Conservation (phyloP, 2,329 filamentous ascomycete species). For the Aureobasidium leucospermi region DNA sequence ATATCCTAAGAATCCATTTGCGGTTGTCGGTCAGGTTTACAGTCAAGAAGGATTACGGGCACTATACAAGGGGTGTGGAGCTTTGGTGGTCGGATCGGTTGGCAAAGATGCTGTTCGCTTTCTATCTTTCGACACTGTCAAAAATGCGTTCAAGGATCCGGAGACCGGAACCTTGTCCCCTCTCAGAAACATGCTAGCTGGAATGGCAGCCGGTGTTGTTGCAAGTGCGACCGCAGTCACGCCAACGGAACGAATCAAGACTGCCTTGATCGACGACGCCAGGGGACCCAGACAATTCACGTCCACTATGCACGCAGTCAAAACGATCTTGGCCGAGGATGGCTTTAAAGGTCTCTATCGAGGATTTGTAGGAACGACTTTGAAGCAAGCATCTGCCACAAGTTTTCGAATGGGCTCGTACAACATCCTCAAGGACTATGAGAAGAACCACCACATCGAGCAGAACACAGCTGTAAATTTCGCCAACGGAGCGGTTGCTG, state of each 20-base stretch:
- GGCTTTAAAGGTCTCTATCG: conserved; percentile 49
- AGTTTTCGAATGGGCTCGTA: conserved; percentile 57
- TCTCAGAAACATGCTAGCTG: conserved; percentile 51
- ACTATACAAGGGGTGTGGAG: conserved; percentile 57
- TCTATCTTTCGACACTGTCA: conserved; percentile 59
- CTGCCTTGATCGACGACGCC: conserved; percentile 58
- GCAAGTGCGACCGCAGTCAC: conserved; percentile 60
- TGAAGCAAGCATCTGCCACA: conserved; percentile 56
- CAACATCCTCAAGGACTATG: conserved; percentile 56
- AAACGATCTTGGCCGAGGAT: conserved; percentile 43
- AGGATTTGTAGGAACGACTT: conserved; percentile 52
- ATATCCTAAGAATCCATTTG: conserved; percentile 49
- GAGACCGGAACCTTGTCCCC: conserved; percentile 52
- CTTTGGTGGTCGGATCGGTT: conserved; percentile 53
- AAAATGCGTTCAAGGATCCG: conserved; percentile 48
- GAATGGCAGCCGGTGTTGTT: conserved; percentile 56
- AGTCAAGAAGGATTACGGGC: conserved; percentile 50
- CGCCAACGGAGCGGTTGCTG: conserved; percentile 54
- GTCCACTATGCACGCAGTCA: conserved; percentile 45
- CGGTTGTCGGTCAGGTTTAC: conserved; percentile 49
- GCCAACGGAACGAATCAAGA: conserved; percentile 62
- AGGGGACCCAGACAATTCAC: conserved; percentile 39
- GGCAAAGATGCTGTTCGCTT: conserved; percentile 62
- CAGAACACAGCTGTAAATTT: conserved; percentile 51
- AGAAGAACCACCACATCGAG: conserved; percentile 39